These are phyloP conservation scores for Lasiosphaeria ovina DNA, from an alignment of 495 filamentous ascomycete species.

Conservation along the genomic window DNA sequence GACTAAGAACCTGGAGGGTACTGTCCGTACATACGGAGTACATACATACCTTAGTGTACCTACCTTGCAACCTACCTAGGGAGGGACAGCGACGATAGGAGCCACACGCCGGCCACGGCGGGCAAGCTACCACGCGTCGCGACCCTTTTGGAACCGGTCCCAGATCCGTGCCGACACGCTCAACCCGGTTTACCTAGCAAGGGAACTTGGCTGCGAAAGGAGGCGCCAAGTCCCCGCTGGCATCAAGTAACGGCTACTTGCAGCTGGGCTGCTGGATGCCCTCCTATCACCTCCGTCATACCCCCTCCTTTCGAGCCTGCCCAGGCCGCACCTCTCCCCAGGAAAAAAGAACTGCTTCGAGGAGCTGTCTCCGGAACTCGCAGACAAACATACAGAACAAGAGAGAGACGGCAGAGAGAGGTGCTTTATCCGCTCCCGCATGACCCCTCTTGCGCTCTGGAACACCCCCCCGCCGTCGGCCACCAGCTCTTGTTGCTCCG, in stretches of 20 bases:
- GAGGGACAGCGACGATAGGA: too few species aligned
- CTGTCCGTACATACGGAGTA: too few species aligned
- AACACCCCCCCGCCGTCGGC: conserved; percentile 34
- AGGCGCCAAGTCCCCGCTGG: conserved; percentile 29
- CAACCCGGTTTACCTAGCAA: too few species aligned
- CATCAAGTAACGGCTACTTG: conserved; percentile 35
- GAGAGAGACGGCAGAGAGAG: conserved; percentile 12
- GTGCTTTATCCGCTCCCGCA: conserved; percentile 49
- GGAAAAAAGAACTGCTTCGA: not conserved
- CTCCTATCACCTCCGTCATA: conserved; percentile 30
- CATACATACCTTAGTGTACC: too few species aligned
- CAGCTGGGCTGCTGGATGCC: conserved; percentile 33
- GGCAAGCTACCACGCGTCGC: not conserved
- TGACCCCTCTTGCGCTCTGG: conserved; percentile 33
- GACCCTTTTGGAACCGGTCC: not conserved
- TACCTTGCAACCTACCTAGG: too few species aligned
- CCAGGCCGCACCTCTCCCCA: conserved; percentile 8
- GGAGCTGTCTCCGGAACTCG: not conserved
- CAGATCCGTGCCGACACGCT: too few species aligned
- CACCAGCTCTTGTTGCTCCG: conserved; percentile 34
- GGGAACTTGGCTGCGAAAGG: not conserved
- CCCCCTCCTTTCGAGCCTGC: conserved; percentile 20
- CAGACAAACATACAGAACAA: not conserved
- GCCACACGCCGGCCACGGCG: not conserved
- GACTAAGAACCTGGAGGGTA: too few species aligned